Evolutionary conservation across 345 rosid species (phyloP), one percentile per base, ranked within the genome.

Genomic region (Reutealis trisperma): DNA sequence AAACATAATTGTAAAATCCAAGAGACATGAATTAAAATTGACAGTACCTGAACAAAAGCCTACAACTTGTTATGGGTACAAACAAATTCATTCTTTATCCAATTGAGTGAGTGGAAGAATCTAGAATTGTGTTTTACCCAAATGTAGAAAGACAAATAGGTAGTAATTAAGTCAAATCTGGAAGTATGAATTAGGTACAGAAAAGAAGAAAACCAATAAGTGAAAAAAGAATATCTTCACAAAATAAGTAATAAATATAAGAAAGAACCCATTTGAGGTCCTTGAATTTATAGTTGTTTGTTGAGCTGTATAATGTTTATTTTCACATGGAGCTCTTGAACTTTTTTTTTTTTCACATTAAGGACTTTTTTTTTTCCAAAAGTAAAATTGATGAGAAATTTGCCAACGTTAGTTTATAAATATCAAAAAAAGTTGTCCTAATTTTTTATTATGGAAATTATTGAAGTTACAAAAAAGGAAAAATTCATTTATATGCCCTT

Each of bases 1-100:
- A 51, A 51, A 25, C 22, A 19, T 9, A 71, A 71, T 18, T 30
- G 19, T 7, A 59, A 4, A 34, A 6, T 19, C 22, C 2, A 25
- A 24, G 32, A 55, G 25, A 24, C 27, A 58, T 42, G 71, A 66
- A 57, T 13, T 42, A 25, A 63, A 57, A 30, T 61, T 67, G 32
- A 65, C 21, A 63, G 64, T 81, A 87, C 87, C 87, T 79, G 85
- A 66, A 59, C 83, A 76, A 85, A 5, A 8, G 69, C 81, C 22
- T 80, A 75, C 76, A 89, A 77, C 76, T 82, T 89, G 78, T 44
- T 69, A 51, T 25, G 80, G 10, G 85, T 82, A 75, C 7, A 42
- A 45, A 69, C 24, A 55, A 85, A 87, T 79, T 89, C 89, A 52
- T 24, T 59, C 73, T 81, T 76, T 25, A 77, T 70, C 87, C 86